Evolutionary conservation across 768 basidiomycete species (phyloP).

Genomic region (Sporobolomyces pararoseus): DNA sequence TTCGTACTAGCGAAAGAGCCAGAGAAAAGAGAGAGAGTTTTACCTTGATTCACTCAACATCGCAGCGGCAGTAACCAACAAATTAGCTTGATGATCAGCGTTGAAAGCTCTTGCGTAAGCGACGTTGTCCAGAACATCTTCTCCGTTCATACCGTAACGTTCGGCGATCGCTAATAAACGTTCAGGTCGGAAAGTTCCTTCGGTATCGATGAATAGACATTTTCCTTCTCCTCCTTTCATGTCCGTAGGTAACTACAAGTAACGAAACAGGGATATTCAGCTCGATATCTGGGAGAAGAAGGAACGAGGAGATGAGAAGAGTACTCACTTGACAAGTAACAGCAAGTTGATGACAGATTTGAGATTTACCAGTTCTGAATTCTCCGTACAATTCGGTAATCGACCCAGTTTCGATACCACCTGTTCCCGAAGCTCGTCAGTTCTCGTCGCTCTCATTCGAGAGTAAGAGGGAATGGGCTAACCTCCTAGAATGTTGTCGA

Average conservation of each 20-base stretch:
- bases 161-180: constrained; percentile 91
- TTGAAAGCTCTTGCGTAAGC: constrained; percentile 98
- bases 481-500: constrained; percentile 94
- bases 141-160: constrained; percentile 91
- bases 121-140: constrained; percentile 96
- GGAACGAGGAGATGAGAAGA: background rate
- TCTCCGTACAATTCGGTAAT: constrained; percentile 98
- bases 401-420: constrained; percentile 95
- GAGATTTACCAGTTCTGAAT: constrained; percentile 96
- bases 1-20: too few species aligned
- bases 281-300: background rate
- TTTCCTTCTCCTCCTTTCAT: constrained; percentile 99
- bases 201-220: constrained; percentile 97
- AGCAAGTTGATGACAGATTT: constrained; percentile 94
- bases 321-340: constrained; percentile 78
- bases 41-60: constrained; percentile 98
- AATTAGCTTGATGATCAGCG: constrained; percentile 88
- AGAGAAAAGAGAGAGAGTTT: too few species aligned
- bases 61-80: constrained; percentile 89
- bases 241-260: constrained; percentile 67
- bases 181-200: constrained; percentile 96
- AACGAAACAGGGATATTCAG: background rate
- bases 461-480: constrained; percentile 29
- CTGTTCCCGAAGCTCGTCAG: constrained; percentile 50
- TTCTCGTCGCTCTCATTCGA: too few species aligned